A percentile compares a stretch with the other conserved stretches of the same genome.
Evolutionary conservation across 2,329 filamentous ascomycete species (phyloP).

Genomic region (Coniochaeta sp.): DNA sequence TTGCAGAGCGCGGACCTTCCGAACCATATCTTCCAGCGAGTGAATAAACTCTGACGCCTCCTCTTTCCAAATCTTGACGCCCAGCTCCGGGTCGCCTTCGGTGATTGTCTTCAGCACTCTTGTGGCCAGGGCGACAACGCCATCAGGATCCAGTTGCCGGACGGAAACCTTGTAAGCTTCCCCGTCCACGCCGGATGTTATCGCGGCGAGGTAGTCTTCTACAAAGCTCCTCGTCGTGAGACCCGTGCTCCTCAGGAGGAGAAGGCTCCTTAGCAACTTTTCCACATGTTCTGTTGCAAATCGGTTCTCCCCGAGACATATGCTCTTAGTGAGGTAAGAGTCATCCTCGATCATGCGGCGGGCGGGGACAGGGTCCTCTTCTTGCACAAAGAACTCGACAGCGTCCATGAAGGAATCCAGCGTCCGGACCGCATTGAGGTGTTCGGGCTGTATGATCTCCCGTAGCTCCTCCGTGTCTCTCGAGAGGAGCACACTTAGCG

Average conservation of each 20-base stretch:
- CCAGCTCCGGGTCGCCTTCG: slow-evolving; percentile 28
- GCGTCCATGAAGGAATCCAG: slow-evolving; percentile 59
- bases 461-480: slow-evolving; percentile 15
- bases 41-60: slow-evolving; percentile 23
- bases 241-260: slow-evolving; percentile 33
- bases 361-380: slow-evolving; percentile 48
- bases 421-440: slow-evolving; percentile 60
- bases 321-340: background rate
- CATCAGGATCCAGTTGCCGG: slow-evolving; percentile 51
- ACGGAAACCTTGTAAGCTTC: slow-evolving; percentile 48
- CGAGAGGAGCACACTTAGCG: slow-evolving; percentile 57
- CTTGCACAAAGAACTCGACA: slow-evolving; percentile 40
- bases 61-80: slow-evolving; percentile 23
- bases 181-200: slow-evolving; percentile 45
- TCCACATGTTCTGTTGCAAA: slow-evolving; percentile 19
- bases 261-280: slow-evolving; percentile 39
- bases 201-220: slow-evolving; percentile 53
- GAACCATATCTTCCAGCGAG: slow-evolving; percentile 32
- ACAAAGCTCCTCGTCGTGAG: slow-evolving; percentile 35
- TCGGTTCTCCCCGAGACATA: slow-evolving; percentile 6
- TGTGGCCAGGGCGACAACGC: slow-evolving; percentile 33
- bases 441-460: slow-evolving; percentile 44
- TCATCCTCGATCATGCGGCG: slow-evolving; percentile 23
- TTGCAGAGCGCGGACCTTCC: slow-evolving; percentile 38
- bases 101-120: slow-evolving; percentile 29